phyloP scores from a whole-genome alignment of 139 green algal species.

The Edaphochlamys debaryana region DNA sequence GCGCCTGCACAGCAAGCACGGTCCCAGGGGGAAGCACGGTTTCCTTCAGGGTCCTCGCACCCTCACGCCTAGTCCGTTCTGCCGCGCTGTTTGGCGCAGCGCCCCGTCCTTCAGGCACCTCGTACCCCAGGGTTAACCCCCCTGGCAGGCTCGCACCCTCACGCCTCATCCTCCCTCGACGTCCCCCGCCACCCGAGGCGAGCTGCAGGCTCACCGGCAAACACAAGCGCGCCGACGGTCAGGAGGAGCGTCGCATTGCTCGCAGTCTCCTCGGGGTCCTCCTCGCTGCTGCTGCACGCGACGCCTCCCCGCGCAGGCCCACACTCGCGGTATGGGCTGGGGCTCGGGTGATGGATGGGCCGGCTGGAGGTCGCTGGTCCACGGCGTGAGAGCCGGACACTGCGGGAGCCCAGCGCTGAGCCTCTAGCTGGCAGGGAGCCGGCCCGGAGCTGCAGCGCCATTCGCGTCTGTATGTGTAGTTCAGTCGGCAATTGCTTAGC shows the following conservation, averaged over 20 bases:
- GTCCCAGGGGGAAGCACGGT: not conserved
- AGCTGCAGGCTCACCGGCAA: not conserved
- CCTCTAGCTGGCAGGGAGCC: too few species aligned
- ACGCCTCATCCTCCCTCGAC: not conserved
- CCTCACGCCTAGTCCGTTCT: too few species aligned
- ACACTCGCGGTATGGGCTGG: constrained; percentile 9
- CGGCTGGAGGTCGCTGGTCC: too few species aligned
- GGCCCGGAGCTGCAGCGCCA: too few species aligned
- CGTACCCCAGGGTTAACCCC: too few species aligned
- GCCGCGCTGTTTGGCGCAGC: too few species aligned
- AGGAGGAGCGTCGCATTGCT: not conserved
- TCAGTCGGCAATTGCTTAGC: too few species aligned
- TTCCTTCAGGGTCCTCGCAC: too few species aligned
- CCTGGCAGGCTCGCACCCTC: not conserved
- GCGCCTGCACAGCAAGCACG: not conserved
- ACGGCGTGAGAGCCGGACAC: too few species aligned
- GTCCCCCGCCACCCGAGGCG: not conserved
- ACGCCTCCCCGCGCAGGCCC: not conserved
- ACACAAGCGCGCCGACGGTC: not conserved
- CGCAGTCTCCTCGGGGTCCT: not conserved
- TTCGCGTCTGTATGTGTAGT: too few species aligned
- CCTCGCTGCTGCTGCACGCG: constrained; percentile 14
- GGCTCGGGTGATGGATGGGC: not conserved
- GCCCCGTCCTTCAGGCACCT: too few species aligned
- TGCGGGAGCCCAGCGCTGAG: not conserved